These are phyloP conservation scores for Vanilla planifolia DNA, from an alignment of 106 monocot species.

Conservation along the genomic window DNA sequence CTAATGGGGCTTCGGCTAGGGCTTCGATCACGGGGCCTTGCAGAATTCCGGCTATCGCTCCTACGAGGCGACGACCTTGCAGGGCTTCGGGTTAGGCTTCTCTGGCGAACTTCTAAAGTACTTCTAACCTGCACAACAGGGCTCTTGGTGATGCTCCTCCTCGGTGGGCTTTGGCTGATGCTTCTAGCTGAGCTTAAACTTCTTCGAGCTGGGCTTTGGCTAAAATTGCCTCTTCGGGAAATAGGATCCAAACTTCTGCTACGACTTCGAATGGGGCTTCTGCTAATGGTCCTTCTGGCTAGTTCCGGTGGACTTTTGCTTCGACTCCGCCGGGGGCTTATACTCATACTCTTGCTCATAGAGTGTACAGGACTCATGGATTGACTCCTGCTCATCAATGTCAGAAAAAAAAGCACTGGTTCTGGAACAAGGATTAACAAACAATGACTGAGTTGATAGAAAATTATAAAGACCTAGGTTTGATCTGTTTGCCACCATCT, in stretches of 20 bases:
- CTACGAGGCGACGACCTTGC: conserved; percentile 28
- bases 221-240: conserved; percentile 10
- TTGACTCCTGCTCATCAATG: conserved; percentile 65
- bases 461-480: conserved; percentile 58
- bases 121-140: conserved; percentile 22
- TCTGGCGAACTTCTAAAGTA: conserved; percentile 17
- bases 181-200: conserved; percentile 11
- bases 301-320: conserved; percentile 27
- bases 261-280: conserved; percentile 7
- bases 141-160: conserved; percentile 20
- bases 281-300: conserved; percentile 16
- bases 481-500: conserved; percentile 29
- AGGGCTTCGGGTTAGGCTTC: conserved; percentile 36
- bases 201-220: conserved; percentile 19
- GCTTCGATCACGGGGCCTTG: conserved; percentile 17
- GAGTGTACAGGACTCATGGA: conserved; percentile 39
- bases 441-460: conserved; percentile 2
- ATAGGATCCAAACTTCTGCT: conserved; percentile 20
- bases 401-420: conserved; percentile 26
- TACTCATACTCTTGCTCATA: conserved; percentile 78
- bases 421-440: conserved; percentile 29
- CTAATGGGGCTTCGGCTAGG: conserved; percentile 26
- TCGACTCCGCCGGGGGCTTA: conserved; percentile 26
- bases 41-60: conserved; percentile 35
- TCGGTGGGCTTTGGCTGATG: neutral